Evolutionary conservation across 2,329 filamentous ascomycete genomes (phyloP), one percentile per base, ranked within the genome.

Genomic region (Cladophialophora immunda): DNA sequence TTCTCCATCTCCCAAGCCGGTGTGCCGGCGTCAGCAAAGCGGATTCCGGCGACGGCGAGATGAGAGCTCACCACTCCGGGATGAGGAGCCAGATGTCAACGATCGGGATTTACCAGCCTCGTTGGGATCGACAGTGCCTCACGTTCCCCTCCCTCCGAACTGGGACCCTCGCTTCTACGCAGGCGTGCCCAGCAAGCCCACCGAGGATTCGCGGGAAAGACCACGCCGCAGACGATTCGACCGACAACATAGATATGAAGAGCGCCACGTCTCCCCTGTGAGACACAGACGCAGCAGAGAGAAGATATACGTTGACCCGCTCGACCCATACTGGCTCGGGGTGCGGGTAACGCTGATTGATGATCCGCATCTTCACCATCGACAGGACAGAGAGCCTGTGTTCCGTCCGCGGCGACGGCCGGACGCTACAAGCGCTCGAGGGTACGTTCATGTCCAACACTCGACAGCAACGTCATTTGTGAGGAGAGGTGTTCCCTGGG

Each of bases 161-260:
- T 62, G 59, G 59, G 59, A 62, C 29, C 47, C 38, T 34, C 52
- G 52, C 6, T 62, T 32, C 36, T 62, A 62, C n/a, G 50, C 50
- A 6, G 59, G 59, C 19, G 15, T 62, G 29, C 59, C 59, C 1
- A 15, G 15, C 4, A 41, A 30, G 11, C 15, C 4, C 11, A 15
- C n/a, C 25, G 11, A 56, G 7, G 32, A 34, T 7, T 4, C 34
- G 56, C 56, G n/a, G 1, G 27, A n/a, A 2, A 32, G 13, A 32
- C 27, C 19, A n/a, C 17, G 52, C 52, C 30, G 25, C 11, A 34
- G 52, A n/a, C 22, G 2, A 32, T 55, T 55, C 45, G 25, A 38
- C n/a, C 30, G 34, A 17, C 17, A 34, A 27, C 17, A 58, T 8
- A 50, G 6, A 58, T 41, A 5, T 17, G 17, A 47, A 38, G 22